phyloP scores from a whole-genome alignment of 2,329 filamentous ascomycete genomes.

The Epichloe uncinata region DNA sequence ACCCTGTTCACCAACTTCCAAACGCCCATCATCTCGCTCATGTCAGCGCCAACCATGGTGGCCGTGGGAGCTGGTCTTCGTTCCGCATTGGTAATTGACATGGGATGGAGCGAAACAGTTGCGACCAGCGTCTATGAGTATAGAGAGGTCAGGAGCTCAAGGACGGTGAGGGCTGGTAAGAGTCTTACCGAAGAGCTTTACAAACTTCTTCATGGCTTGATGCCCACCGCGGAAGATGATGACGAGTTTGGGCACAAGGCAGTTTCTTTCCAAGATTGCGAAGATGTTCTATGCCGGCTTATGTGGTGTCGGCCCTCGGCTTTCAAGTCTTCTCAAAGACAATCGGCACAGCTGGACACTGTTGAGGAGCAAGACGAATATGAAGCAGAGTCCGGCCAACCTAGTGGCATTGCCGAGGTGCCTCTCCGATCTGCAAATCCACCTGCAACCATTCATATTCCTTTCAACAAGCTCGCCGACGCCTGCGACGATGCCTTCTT shows the following conservation, averaged over 20 bases:
- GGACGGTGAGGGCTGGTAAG: constrained; percentile 64
- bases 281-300: constrained; percentile 63
- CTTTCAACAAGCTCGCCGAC: constrained; percentile 57
- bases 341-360: constrained; percentile 29
- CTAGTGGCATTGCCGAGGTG: constrained; percentile 24
- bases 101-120: constrained; percentile 85
- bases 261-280: constrained; percentile 63
- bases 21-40: constrained; percentile 64
- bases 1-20: constrained; percentile 73
- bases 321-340: constrained; percentile 19
- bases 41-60: constrained; percentile 63
- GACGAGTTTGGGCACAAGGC: constrained; percentile 20
- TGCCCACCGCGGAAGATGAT: constrained; percentile 15
- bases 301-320: constrained; percentile 53
- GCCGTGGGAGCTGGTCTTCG: constrained; percentile 70
- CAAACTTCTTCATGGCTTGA: constrained; percentile 35
- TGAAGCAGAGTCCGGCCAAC: constrained; percentile 19
- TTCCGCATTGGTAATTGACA: constrained; percentile 74
- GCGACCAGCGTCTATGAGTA: constrained; percentile 86
- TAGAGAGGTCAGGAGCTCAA: constrained; percentile 58
- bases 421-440: constrained; percentile 33
- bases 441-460: constrained; percentile 45
- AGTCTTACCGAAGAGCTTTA: constrained; percentile 57
- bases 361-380: constrained; percentile 46
- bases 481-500: constrained; percentile 69